Base-by-base conservation (phyloP, 78 protist species). In the Guillardia theta region DNA sequence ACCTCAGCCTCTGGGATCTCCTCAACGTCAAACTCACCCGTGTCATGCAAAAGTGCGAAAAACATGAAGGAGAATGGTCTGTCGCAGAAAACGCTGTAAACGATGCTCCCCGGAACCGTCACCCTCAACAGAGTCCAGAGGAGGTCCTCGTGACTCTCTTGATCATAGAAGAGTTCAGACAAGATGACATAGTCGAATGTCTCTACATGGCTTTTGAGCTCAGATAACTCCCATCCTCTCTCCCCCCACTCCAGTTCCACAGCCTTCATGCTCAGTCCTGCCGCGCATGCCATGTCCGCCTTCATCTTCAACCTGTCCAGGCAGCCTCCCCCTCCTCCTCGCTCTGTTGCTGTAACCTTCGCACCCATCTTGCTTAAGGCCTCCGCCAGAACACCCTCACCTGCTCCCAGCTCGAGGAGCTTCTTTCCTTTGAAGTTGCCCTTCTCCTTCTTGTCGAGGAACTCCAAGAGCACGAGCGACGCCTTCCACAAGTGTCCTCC, bases 31-130 rank as follows among this genome's bases (percentile, higher is more conserved):
- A 78, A 78, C 33, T 8, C 39, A 48, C 18, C 33, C 15, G 90
- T 43, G 48, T 78, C 90, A 43, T n/a, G 18, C 24, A 78, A 15
- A 12, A 44, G 39, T 30, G 48, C 90, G 39, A 78, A 78, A 8
- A 78, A 78, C 90, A 78, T 78, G 48, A 78, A 78, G 24, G 90
- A 78, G 48, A 78, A 78, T 0, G 90, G 90, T 18, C 90, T 37
- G 90, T 78, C 90, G 30, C 45, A 43, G 90, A 78, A 78, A 1
- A 78, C 44, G 18, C 30, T 24, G 24, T 78, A 78, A 48, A 78
- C 48, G 30, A 78, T 8, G 0, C 53, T 43, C 48, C 24, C 24
- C 33, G 1, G 45, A n/a, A 10, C 44, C 53, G 53, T 44, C 9
- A 78, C 50, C 18, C 24, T 37, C 33, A 24, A 48, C 90, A 78